Conservation (phyloP, 306 rosid genomes). For the Quercus cerris region DNA sequence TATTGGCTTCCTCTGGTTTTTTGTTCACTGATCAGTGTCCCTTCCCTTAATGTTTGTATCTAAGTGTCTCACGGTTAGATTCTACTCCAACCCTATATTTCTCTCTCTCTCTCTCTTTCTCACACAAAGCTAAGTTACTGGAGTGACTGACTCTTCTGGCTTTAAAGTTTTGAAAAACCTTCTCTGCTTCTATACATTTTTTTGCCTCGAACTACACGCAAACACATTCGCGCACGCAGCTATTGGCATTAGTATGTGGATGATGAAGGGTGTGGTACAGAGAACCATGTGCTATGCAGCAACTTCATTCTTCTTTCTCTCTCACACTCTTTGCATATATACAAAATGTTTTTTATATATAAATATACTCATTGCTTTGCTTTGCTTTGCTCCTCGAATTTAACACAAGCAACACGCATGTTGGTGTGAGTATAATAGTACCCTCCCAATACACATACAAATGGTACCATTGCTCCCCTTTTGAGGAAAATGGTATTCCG, state of each 20-base stretch:
- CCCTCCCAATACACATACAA: background rate
- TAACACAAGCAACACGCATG: conserved; percentile 35
- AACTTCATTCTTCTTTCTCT: background rate
- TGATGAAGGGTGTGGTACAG: conserved; percentile 32
- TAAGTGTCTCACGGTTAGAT: conserved; percentile 50
- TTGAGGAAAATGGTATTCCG: conserved; percentile 26
- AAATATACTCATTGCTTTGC: background rate
- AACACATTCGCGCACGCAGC: conserved; percentile 31
- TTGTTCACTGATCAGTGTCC: conserved; percentile 23
- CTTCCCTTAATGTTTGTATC: conserved; percentile 28
- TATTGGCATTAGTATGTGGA: conserved; percentile 35
- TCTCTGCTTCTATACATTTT: conserved; percentile 2
- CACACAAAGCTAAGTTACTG: background rate
- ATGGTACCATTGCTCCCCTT: conserved; percentile 33
- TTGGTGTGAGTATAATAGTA: conserved; percentile 9
- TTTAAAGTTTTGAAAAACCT: background rate
- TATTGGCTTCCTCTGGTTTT: conserved; percentile 20
- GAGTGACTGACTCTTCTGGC: background rate
- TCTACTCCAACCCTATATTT: conserved; percentile 35
- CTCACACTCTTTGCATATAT: background rate
- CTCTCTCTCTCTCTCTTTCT: background rate
- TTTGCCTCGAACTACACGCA: conserved; percentile 44
- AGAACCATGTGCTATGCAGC: conserved; percentile 42
- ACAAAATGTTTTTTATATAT: too few relatives aligned
- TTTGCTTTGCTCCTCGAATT: conserved; percentile 22